These are phyloP conservation scores for Talaromyces borbonicus DNA, from an alignment of 495 filamentous ascomycete species.

Conservation along the genomic window DNA sequence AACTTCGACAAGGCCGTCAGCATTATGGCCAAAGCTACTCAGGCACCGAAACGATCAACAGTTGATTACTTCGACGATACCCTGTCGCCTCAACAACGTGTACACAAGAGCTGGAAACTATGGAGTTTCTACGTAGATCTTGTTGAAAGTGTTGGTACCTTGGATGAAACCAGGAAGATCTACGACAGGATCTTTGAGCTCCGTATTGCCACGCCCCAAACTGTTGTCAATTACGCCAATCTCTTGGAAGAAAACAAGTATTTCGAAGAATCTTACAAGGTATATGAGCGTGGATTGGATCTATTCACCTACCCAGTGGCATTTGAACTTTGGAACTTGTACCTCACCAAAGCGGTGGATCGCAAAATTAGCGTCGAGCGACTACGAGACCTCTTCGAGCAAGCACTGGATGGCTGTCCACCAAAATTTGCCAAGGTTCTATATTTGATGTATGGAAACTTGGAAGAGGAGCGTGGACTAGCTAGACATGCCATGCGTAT, in stretches of 20 bases:
- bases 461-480: constrained; percentile 93
- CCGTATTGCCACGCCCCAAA: constrained; percentile 94
- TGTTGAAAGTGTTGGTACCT: constrained; percentile 82
- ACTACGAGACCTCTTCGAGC: constrained; percentile 91
- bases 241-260: constrained; percentile 92
- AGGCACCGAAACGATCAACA: constrained; percentile 85
- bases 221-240: constrained; percentile 97
- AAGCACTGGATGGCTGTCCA: constrained; percentile 88
- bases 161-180: constrained; percentile 87
- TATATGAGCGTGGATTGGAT: constrained; percentile 93
- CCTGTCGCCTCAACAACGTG: constrained; percentile 84
- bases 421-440: constrained; percentile 93
- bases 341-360: constrained; percentile 93
- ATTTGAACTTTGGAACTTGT: constrained; percentile 98
- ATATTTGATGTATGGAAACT: constrained; percentile 96
- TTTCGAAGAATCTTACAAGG: constrained; percentile 94
- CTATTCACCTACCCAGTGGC: constrained; percentile 96
- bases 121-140: constrained; percentile 99
- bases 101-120: constrained; percentile 99
- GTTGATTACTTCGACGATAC: constrained; percentile 98
- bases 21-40: constrained; percentile 95
- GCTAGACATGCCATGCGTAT: constrained; percentile 98
- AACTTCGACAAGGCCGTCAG: constrained; percentile 91
- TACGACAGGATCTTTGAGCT: constrained; percentile 98
- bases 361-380: constrained; percentile 92